Conservation (phyloP, 352 stramenopile genomes). For the Phytophthora citricola region DNA sequence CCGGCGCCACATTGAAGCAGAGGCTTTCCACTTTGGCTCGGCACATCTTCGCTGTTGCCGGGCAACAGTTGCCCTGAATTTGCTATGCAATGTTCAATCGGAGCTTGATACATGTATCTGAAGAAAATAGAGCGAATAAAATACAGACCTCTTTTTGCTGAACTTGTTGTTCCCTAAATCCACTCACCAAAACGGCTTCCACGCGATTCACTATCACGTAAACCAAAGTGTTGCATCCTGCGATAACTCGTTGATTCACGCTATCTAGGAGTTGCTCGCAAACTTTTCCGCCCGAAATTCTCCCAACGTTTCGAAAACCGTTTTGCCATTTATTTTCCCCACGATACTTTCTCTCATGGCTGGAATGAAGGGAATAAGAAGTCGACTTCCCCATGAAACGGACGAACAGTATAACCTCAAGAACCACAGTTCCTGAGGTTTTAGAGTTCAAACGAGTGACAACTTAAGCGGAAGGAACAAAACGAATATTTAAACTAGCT, state of each 20-base stretch:
- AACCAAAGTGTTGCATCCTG: background rate
- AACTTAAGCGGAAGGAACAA: no score
- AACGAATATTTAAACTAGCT: no score
- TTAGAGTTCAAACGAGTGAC: background rate
- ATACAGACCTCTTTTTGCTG: background rate
- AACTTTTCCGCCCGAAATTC: background rate
- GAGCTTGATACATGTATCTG: background rate
- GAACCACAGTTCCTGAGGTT: background rate
- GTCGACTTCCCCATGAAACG: background rate
- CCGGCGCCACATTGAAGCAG: slow-evolving; percentile 7
- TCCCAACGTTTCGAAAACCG: slow-evolving; percentile 2
- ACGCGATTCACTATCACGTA: no score
- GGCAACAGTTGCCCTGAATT: background rate
- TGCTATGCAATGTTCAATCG: background rate
- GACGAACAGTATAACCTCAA: background rate
- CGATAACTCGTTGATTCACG: background rate
- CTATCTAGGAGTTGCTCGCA: no score
- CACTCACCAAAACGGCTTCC: slow-evolving; percentile 1
- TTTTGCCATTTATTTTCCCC: slow-evolving; percentile 4
- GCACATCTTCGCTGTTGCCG: background rate
- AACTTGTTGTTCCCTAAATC: slow-evolving; percentile 5
- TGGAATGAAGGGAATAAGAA: background rate
- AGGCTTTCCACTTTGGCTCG: slow-evolving; percentile 16
- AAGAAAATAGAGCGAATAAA: slow-evolving; percentile 7
- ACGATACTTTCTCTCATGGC: background rate